Evolutionary conservation across 345 rosid species (phyloP).

Genomic region (Raphanus sativus): DNA sequence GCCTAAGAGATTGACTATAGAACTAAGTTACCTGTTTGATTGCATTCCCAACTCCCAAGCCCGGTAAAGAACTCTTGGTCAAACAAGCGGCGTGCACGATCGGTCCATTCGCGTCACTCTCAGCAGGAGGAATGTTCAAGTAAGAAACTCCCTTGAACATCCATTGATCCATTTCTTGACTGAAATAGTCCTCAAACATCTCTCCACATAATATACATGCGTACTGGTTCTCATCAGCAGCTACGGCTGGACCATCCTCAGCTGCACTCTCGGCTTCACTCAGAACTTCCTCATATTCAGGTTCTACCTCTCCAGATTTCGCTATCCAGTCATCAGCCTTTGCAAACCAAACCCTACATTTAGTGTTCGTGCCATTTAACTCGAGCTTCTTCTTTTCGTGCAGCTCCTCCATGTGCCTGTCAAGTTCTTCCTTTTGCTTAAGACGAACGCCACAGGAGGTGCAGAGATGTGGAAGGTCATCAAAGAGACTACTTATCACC

Average conservation of each 20-base stretch:
- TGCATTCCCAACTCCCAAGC: constrained; percentile 49
- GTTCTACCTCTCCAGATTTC: constrained; percentile 41
- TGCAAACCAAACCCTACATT: constrained; percentile 71
- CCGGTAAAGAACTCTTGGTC: constrained; percentile 48
- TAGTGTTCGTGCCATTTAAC: constrained; percentile 31
- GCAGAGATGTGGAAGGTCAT: constrained; percentile 71
- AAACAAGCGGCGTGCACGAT: constrained; percentile 71
- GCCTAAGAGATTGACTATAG: background rate
- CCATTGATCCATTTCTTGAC: constrained; percentile 61
- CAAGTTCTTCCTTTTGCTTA: constrained; percentile 62
- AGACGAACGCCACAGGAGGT: constrained; percentile 74
- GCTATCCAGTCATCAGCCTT: constrained; percentile 65
- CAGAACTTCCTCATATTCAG: constrained; percentile 39
- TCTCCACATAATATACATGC: constrained; percentile 89
- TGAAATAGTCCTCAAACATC: constrained; percentile 79
- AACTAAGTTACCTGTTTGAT: constrained; percentile 60
- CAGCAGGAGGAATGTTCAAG: constrained; percentile 42
- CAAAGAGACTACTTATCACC: constrained; percentile 65
- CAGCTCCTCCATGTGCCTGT: constrained; percentile 68
- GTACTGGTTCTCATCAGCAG: constrained; percentile 79
- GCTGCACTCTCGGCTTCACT: constrained; percentile 40
- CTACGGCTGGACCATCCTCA: constrained; percentile 53
- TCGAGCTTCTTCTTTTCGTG: constrained; percentile 58
- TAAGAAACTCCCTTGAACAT: constrained; percentile 76
- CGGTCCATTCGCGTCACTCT: constrained; percentile 48